Evolutionary conservation across 805 yeast genomes (phyloP).

Genomic region (Lachancea waltii): DNA sequence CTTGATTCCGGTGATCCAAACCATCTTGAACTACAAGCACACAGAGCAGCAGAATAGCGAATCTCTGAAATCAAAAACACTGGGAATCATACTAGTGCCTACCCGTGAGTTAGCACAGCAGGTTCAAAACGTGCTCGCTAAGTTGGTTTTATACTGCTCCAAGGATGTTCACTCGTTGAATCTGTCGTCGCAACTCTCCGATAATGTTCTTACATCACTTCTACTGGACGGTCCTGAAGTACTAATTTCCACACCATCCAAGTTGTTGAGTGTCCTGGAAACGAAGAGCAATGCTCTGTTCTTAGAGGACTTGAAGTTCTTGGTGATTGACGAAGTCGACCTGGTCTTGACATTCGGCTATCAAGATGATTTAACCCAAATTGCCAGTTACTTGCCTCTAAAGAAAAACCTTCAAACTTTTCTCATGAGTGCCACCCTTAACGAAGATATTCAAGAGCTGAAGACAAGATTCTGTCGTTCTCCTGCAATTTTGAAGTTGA

Average conservation of each 20-base stretch:
- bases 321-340: slow-evolving; percentile 95
- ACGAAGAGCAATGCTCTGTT: slow-evolving; percentile 41
- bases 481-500: slow-evolving; percentile 75
- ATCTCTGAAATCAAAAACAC: slow-evolving; percentile 27
- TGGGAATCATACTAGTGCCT: slow-evolving; percentile 79
- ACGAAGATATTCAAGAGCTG: slow-evolving; percentile 73
- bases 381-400: slow-evolving; percentile 60
- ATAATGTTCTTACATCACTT: slow-evolving; percentile 62
- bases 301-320: slow-evolving; percentile 51
- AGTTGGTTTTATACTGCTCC: slow-evolving; percentile 65
- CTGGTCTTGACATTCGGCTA: slow-evolving; percentile 85
- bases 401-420: slow-evolving; percentile 78
- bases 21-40: slow-evolving; percentile 45
- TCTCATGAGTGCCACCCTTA: slow-evolving; percentile 93
- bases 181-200: slow-evolving; percentile 51
- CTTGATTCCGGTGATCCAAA: slow-evolving; percentile 77
- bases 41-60: slow-evolving; percentile 16
- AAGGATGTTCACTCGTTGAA: slow-evolving; percentile 59
- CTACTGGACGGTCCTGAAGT: slow-evolving; percentile 73
- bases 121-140: slow-evolving; percentile 63
- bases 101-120: slow-evolving; percentile 89
- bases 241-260: slow-evolving; percentile 81
- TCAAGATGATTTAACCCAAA: slow-evolving; percentile 68
- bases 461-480: slow-evolving; percentile 71
- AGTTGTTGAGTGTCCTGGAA: slow-evolving; percentile 52